Conservation (phyloP, 495 filamentous ascomycete genomes). For the Elasticomyces elasticus region DNA sequence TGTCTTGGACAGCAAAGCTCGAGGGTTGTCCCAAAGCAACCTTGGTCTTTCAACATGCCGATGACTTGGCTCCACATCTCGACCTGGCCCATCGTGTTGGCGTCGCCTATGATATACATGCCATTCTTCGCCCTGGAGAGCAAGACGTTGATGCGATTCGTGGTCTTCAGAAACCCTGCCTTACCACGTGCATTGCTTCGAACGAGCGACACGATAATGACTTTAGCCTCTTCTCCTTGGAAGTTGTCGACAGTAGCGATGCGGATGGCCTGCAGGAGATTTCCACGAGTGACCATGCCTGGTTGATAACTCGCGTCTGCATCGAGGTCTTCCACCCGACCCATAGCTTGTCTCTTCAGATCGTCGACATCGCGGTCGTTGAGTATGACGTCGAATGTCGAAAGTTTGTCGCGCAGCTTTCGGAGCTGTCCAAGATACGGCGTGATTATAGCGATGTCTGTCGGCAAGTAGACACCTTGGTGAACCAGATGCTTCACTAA, state of each 20-base stretch:
- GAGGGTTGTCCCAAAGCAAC: slow-evolving; percentile 45
- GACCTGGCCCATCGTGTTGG: slow-evolving; percentile 44
- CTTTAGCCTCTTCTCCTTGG: slow-evolving; percentile 66
- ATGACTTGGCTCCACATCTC: slow-evolving; percentile 64
- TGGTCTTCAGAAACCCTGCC: slow-evolving; percentile 65
- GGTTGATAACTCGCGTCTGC: not conserved
- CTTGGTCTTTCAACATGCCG: slow-evolving; percentile 39
- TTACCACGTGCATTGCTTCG: slow-evolving; percentile 54
- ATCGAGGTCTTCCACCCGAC: slow-evolving; percentile 14
- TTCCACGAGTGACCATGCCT: slow-evolving; percentile 36
- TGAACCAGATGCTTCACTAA: slow-evolving; percentile 63
- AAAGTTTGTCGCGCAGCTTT: slow-evolving; percentile 45
- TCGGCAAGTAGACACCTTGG: slow-evolving; percentile 53
- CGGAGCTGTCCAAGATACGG: slow-evolving; percentile 68
- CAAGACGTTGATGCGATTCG: slow-evolving; percentile 74
- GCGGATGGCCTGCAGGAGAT: slow-evolving; percentile 50
- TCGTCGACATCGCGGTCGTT: slow-evolving; percentile 58
- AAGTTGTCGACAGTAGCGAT: slow-evolving; percentile 84
- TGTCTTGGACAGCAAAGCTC: slow-evolving; percentile 61
- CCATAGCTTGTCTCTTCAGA: slow-evolving; percentile 42
- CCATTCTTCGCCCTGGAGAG: slow-evolving; percentile 63
- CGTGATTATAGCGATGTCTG: slow-evolving; percentile 71
- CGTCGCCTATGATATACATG: slow-evolving; percentile 78
- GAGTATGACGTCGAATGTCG: slow-evolving; percentile 51
- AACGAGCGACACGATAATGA: slow-evolving; percentile 74